Evolutionary conservation across 176 grass and related monocot species (phyloP), one percentile per base, ranked within the genome.

Genomic region (Tuctoria greenei): DNA sequence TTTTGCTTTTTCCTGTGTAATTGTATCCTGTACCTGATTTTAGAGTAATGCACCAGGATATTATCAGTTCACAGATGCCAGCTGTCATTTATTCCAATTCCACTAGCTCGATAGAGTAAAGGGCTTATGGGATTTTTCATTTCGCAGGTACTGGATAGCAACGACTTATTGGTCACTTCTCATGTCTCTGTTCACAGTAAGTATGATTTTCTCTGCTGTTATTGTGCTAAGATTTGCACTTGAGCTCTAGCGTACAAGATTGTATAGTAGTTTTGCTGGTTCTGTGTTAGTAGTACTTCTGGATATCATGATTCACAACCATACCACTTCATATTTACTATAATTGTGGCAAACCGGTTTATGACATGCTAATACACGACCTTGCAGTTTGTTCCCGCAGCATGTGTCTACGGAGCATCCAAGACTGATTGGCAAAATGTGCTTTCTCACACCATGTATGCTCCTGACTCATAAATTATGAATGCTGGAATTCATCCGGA

Each of bases 151-250:
- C 67, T 99, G 87, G 87, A 45, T 27, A 42, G 63, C 68, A 76
- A 95, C 87, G 64, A 25, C 50, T 43, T 99, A 95, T 85, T 99
- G 96, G 95, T 99, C 89, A 24, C 61, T 83, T 70, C 85, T 88
- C 58, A 94, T 98, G 91, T 98, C 84, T 16, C 70, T 98, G 11
- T 88, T 98, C 79, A 94, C 91, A 0, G 91, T 97, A 83, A 87
- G 88, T 84, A 18, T 23, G 69, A 35, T 77, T 68, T 82, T 1
- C 2, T 24, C 38, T 63, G 34, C 11, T 73, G 64, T 46, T 18
- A 5, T 80, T 20, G 74, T 71, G 79, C 54, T 47, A 40, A 65
- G 18, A 9, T 23, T 24, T 27, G 18, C 35, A 36, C 28, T 60
- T 51, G 7, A 45, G 35, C 54, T 47, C 45, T 51, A 18, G 4